Percentiles rank a stretch among this genome's conserved stretches.
phyloP scores from a whole-genome alignment of 768 basidiomycete genomes.

The Trametes sanguinea region DNA sequence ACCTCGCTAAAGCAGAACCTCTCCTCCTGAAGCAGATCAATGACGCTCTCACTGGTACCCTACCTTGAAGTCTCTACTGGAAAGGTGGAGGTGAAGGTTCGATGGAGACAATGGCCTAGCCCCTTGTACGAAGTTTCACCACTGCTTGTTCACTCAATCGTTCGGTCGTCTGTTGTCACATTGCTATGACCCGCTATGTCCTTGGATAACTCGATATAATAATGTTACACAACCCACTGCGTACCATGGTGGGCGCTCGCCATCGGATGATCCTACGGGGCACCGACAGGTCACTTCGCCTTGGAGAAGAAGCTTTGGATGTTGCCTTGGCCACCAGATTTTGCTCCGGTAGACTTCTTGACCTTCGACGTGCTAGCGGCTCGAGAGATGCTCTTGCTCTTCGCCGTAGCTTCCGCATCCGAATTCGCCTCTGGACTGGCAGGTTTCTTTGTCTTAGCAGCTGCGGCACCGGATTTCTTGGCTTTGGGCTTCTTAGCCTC shows the following conservation, averaged over 20 bases:
- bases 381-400: constrained; percentile 18
- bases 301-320: constrained; percentile 29
- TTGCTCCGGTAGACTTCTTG: constrained; percentile 20
- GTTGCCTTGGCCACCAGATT: constrained; percentile 23
- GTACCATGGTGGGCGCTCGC: too few species aligned
- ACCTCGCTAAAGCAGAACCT: constrained; percentile 69
- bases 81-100: neutral
- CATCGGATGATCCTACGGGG: too few species aligned
- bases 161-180: neutral
- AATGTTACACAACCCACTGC: neutral
- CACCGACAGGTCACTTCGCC: neutral
- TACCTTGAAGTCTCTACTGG: neutral
- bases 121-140: too few species aligned
- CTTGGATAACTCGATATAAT: constrained; percentile 1
- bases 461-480: constrained; percentile 15
- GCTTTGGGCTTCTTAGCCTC: constrained; percentile 30
- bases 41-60: constrained; percentile 24
- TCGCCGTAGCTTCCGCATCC: constrained; percentile 10
- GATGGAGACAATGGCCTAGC: too few species aligned
- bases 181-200: neutral
- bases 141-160: neutral
- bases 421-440: neutral
- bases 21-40: constrained; percentile 69
- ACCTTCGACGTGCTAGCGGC: constrained; percentile 11
- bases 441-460: constrained; percentile 12